Percentiles rank a stretch among this genome's conserved stretches.
These are phyloP conservation scores for Naegleria gruberi DNA, from an alignment of 208 protist genomes.

Conservation along the genomic window DNA sequence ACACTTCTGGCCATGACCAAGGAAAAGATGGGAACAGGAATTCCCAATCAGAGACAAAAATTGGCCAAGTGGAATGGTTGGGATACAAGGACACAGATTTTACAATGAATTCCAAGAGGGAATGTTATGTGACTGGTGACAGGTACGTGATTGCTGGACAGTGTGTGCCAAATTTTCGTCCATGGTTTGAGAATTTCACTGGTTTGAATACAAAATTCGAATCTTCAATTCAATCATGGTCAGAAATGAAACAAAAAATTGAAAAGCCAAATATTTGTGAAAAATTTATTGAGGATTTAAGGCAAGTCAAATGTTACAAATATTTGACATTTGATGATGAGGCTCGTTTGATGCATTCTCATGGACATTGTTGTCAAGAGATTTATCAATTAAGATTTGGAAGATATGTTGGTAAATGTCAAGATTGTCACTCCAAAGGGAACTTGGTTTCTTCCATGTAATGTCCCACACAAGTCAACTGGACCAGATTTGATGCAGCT, in stretches of 20 bases:
- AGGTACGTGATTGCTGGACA: not conserved
- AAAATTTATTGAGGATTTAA: not conserved
- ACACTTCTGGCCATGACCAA: not conserved
- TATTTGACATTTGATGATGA: not conserved
- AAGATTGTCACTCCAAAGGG: constrained; percentile 79
- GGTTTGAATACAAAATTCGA: not conserved
- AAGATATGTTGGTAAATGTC: constrained; percentile 74
- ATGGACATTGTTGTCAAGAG: constrained; percentile 16
- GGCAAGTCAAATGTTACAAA: not conserved
- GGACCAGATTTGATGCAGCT: constrained; percentile 75
- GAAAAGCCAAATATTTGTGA: not conserved
- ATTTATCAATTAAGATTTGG: constrained; percentile 9
- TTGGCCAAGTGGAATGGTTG: constrained; percentile 15
- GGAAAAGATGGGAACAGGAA: not conserved
- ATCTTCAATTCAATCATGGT: not conserved
- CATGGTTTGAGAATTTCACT: not conserved
- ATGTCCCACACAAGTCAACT: constrained; percentile 60
- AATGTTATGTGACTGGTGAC: not conserved
- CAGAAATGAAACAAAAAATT: not conserved
- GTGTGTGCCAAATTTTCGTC: not conserved
- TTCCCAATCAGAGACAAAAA: constrained; percentile 6
- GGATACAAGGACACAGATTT: constrained; percentile 20
- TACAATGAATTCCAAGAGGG: not conserved
- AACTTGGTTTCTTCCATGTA: constrained; percentile 59
- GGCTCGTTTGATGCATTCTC: not conserved